Percentiles rank a stretch among this genome's conserved stretches.
Evolutionary conservation across 1,284 basidiomycete genomes (phyloP).

Genomic region (Papiliotrema fonsecae): DNA sequence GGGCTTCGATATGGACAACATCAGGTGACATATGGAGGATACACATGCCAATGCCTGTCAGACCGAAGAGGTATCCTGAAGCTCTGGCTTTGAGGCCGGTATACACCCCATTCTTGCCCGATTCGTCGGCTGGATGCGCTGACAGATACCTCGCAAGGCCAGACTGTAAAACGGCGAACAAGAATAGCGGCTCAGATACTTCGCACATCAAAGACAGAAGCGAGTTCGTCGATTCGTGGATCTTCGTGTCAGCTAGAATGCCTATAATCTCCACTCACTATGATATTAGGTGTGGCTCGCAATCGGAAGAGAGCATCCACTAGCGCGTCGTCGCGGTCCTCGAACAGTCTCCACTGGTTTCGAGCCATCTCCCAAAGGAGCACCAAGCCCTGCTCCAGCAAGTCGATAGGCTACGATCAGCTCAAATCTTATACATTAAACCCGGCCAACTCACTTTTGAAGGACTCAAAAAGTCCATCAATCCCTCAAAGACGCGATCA

Average conservation of each 20-base stretch:
- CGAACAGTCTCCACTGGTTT: conserved; percentile 40
- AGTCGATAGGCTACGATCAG: conserved; percentile 12
- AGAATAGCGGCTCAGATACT: conserved; percentile 36
- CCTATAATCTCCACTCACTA: conserved; percentile 16
- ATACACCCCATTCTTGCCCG: neutral
- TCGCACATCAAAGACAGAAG: conserved; percentile 34
- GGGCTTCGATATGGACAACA: conserved; percentile 31
- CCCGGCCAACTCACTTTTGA: conserved; percentile 15
- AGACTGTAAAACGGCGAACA: conserved; percentile 26
- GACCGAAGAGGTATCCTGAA: conserved; percentile 32
- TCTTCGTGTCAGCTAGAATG: conserved; percentile 13
- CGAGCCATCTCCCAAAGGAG: conserved; percentile 42
- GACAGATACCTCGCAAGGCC: conserved; percentile 25
- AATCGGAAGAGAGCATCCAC: conserved; percentile 35
- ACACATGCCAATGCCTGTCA: conserved; percentile 40
- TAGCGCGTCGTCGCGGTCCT: conserved; percentile 29
- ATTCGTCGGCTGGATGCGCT: conserved; percentile 5
- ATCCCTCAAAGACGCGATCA: conserved; percentile 25
- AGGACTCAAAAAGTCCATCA: conserved; percentile 25
- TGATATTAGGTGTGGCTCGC: conserved; percentile 18
- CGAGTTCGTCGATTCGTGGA: conserved; percentile 40
- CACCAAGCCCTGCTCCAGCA: conserved; percentile 35
- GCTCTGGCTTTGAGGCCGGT: conserved; percentile 2
- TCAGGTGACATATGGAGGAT: conserved; percentile 31
- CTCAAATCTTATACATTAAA: neutral